Evolutionary conservation across 108 stramenopile species (phyloP), one percentile per base, ranked within the genome.

Genomic region (Nitzschia inconspicua): DNA sequence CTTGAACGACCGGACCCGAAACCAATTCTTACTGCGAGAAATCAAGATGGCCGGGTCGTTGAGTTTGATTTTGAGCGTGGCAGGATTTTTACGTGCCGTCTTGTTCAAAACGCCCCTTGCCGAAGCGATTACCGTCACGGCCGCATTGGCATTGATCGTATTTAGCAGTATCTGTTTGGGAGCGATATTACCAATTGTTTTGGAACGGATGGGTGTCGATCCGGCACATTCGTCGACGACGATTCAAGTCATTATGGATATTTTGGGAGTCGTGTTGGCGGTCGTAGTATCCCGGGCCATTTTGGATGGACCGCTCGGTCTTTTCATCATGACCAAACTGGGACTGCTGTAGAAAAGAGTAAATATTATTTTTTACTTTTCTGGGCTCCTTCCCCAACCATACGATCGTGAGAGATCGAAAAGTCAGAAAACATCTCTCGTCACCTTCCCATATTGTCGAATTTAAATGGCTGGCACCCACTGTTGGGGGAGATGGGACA

Each of bases 181-280:
- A 9, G 82, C 83, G 24, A 51, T 76, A 30, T 61, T 96, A 42
- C 95, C 95, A 2, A 57, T 96, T 57, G 72, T 44, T 10, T 85
- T 96, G 78, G 81, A 89, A 37, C 40, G 48, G 16, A 28, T 84
- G 30, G 89, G 88, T 14, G 75, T 96, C 47, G 95, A 96, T 62
- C 91, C 95, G 36, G 95, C 92, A 26, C 91, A 96, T 65, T 78
- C 80, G 19, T 79, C 75, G 34, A 96, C 95, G 7, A 83, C 89
- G 28, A 92, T 96, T 59, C 95, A 96, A 54, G 95, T 96, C 1
- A 52, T 93, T 23, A 96, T 96, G 95, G 95, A 96, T 66, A 96
- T 96, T 65, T 56, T 85, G 26, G 95, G 95, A 9, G 95, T 96
- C 3, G 37, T 85, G 1, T 77, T 95, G 13, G 91, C 89, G 16